Conservation (phyloP, 1,284 basidiomycete species). For the Ceratobasidium sp. region DNA sequence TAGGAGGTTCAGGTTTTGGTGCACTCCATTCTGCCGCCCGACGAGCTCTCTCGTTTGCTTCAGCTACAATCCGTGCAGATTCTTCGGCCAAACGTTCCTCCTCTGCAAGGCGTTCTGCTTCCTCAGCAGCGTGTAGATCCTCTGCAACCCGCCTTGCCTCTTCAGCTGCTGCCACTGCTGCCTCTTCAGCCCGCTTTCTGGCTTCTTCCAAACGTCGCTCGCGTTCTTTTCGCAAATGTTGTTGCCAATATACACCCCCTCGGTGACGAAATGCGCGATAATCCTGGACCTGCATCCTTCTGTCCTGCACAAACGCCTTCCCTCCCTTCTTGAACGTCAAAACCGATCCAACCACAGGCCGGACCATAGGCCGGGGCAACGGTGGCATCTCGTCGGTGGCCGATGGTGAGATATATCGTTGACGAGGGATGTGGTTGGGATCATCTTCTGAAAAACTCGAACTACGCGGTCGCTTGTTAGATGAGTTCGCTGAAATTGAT, state of each 20-base stretch:
- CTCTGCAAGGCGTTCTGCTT: not conserved
- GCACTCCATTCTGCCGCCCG: constrained; percentile 32
- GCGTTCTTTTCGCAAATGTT: constrained; percentile 27
- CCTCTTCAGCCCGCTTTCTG: constrained; percentile 13
- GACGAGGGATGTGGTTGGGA: not conserved
- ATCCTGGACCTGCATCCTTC: constrained; percentile 10
- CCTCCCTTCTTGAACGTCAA: constrained; percentile 35
- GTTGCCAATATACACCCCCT: constrained; percentile 18
- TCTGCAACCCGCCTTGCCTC: constrained; percentile 25
- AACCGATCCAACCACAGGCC: constrained; percentile 21
- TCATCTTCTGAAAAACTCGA: not conserved
- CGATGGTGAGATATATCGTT: constrained; percentile 1
- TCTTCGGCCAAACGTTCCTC: constrained; percentile 5
- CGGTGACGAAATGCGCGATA: constrained; percentile 15
- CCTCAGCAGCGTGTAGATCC: constrained; percentile 9
- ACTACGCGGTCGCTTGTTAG: constrained; percentile 21
- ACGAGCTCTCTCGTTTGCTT: constrained; percentile 20
- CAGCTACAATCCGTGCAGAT: not conserved
- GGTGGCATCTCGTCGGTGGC: not conserved
- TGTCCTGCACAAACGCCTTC: constrained; percentile 28
- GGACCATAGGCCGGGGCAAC: constrained; percentile 22
- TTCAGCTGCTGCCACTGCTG: constrained; percentile 14
- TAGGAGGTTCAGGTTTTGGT: constrained; percentile 7
- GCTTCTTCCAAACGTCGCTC: constrained; percentile 26
- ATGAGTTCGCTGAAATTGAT: not conserved